Base-by-base conservation (phyloP, 768 basidiomycete genomes). In the Tylopilus subfusipes region DNA sequence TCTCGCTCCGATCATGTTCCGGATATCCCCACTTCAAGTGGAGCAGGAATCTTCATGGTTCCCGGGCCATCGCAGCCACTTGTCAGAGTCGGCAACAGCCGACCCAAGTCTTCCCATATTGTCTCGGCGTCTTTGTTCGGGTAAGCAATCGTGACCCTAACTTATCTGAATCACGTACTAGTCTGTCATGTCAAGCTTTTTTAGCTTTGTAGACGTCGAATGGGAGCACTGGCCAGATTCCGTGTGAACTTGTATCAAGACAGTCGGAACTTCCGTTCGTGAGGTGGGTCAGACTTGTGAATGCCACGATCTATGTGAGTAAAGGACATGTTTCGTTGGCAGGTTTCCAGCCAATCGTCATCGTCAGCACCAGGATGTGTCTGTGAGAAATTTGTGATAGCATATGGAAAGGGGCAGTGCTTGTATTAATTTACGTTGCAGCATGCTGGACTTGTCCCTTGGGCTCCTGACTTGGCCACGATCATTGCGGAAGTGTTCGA, bases 401-500 rank as follows among this genome's bases (percentile, higher is more conserved):
- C 51, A 42, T 47, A 50, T 38, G 42, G 40, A 33, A 53, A 52
- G 24, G 31, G 60, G 56, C 62, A 38, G 57, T 62, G 60, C 44
- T 53, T 51, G 42, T 51, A 14, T 59, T 45, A 53, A 10, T 29
- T 27, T 27, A 16, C 19, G 14, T n/a, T 54, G 44, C 25, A 40
- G 44, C 46, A 50, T 11, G 42, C 42, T 56, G 47, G 29, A 22
- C 21, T 51, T 47, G 34, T 27, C 12, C 13, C 25, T 9, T 25
- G 46, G 18, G 40, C 21, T 48, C 2, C 31, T 36, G 54, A 50
- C 52, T 56, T 49, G 65, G 42, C 64, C 66, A 53, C 63, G 66
- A 48, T 68, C 47, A 68, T 63, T 39, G 46, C 64, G 60, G 65
- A 58, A 31, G 45, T 46, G 24, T 50, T 12, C 40, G 45, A 52